Evolutionary conservation across 306 rosid genomes (phyloP), one percentile per base, ranked within the genome.

Genomic region (Casuarina glauca): DNA sequence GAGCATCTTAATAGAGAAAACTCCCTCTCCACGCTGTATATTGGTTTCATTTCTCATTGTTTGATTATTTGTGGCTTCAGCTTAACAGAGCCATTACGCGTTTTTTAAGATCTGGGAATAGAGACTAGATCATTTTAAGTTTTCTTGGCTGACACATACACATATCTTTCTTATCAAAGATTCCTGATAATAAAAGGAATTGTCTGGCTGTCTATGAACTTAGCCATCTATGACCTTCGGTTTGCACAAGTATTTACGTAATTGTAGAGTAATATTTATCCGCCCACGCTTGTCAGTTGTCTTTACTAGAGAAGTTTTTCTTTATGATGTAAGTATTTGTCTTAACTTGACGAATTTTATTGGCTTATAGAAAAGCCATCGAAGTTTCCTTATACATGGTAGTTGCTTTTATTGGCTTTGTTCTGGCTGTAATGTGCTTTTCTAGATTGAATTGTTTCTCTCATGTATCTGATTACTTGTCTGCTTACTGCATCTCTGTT

Each of bases 401-500:
- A 32, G 57, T 68, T 50, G 6, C 71, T 41, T 41, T 58, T 36
- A 3, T 45, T 16, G n/a, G 50, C 72, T 35, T 68, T 35, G 70
- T 35, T 50, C 43, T 43, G 5, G 45, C 71, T 64, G 73, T 39
- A 5, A 50, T 41, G 67, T 68, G 26, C 15, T 53, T 76, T 17
- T 32, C 50, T 42, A 3, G 57, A 53, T 67, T n/a, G 70, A 63
- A 69, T 16, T 49, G 42, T 69, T 57, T 57, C 36, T 72, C 73
- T 74, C 19, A 53, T 69, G 53, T 69, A 10, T 79, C 72, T 78
- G 78, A 50, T 46, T 55, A 70, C 53, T 42, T 68, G n/a, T 10
- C 50, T 54, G 45, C 7, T 38, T 78, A 60, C n/a, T 26, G 60
- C 61, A 12, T 75, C 52, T 78, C 83, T 44, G 67, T 50, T 84